Evolutionary conservation across 2,329 filamentous ascomycete species (phyloP), one percentile per base, ranked within the genome.

Genomic region (Fusarium paranaense): DNA sequence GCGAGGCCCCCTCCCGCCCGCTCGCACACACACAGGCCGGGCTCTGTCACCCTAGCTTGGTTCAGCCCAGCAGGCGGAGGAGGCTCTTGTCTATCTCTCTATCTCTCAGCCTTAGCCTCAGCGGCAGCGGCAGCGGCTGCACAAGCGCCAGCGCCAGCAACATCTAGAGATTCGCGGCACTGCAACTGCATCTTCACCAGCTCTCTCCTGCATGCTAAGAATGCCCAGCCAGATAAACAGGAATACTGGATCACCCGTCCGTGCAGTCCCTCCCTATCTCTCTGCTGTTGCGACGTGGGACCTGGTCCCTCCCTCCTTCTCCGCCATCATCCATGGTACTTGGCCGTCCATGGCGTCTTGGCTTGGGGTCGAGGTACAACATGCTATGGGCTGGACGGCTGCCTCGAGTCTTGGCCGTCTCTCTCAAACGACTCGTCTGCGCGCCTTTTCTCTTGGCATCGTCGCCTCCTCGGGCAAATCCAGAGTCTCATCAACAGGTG

Each of bases 401-500:
- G 45, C 61, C 70, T 75, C 52, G 61, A 70, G 47, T 70, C 70
- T 75, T 74, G 71, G 72, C 72, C 54, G 27, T 64, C 61, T 38
- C 50, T 40, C 32, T 71, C 60, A 45, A 73, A 58, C 62, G 35
- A 63, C 70, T 74, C 60, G 65, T 42, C 65, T 64, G 45, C 63
- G 62, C 63, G 65, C 65, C 40, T 58, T 61, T 57, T 38, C n/a
- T 64, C 74, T 73, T 76, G 71, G 71, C 74, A 76, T 75, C 72
- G 38, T 64, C 56, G 64, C 64, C 71, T 71, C 71, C 58, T 75
- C 69, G 74, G 69, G 57, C 74, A 75, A 76, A 76, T 64, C 42
- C 66, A n/a, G 47, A 45, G 32, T 25, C 67, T 64, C 37, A 69
- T 68, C 69, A 74, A 66, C 54, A 40, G 64, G 40, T 50, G 32